phyloP scores from a whole-genome alignment of 1,139 yeast genomes.

The Yamadazyma epiphylla region DNA sequence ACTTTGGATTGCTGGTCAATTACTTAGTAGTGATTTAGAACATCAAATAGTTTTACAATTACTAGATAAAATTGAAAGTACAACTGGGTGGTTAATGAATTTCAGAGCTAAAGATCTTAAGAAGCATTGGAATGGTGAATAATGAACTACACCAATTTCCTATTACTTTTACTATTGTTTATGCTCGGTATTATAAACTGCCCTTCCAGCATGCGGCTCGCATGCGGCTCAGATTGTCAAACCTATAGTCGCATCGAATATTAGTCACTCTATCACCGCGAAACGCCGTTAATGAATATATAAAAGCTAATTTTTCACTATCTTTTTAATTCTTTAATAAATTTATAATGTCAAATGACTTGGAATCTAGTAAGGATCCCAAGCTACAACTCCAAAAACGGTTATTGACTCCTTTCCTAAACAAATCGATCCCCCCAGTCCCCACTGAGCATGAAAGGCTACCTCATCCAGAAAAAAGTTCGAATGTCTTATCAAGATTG shows the following conservation, averaged over 20 bases:
- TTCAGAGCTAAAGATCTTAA: slow-evolving; percentile 30
- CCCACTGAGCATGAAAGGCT: slow-evolving; percentile 51
- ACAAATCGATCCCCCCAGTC: slow-evolving; percentile 44
- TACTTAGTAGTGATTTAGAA: slow-evolving; percentile 34
- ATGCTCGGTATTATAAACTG: no score
- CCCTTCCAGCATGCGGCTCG: no score
- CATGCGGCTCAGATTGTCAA: no score
- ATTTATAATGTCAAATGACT: not conserved
- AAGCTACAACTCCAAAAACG: slow-evolving; percentile 15
- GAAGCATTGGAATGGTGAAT: slow-evolving; percentile 23
- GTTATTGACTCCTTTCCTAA: slow-evolving; percentile 11
- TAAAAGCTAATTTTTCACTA: no score
- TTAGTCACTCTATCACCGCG: no score
- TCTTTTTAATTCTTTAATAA: no score
- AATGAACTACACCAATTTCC: not conserved
- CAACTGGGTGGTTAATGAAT: slow-evolving; percentile 40
- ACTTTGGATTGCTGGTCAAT: slow-evolving; percentile 36
- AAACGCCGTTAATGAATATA: no score
- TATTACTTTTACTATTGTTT: no score
- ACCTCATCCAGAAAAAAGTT: slow-evolving; percentile 31
- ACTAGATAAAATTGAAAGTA: slow-evolving; percentile 24
- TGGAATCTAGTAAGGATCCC: not conserved
- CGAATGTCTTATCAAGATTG: slow-evolving; percentile 26
- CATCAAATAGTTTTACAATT: slow-evolving; percentile 27
- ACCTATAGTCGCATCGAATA: no score